phyloP scores from a whole-genome alignment of 805 yeast genomes.

The Wickerhamomyces subpelliculosus region DNA sequence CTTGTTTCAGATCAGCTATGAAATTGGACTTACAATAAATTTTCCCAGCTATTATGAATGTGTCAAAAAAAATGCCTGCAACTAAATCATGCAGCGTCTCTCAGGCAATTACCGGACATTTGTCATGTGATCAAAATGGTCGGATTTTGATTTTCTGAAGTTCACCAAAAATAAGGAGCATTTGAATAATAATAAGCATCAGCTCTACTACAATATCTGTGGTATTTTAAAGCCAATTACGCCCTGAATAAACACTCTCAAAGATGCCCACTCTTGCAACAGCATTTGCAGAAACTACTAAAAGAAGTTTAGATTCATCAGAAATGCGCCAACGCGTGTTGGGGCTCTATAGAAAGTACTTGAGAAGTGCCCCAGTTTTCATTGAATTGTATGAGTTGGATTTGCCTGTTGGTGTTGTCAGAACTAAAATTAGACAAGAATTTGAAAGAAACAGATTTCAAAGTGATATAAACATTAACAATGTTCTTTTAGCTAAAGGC shows the following conservation, averaged over 20 bases:
- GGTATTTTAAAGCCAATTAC: too few species aligned
- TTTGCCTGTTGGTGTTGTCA: slow-evolving; percentile 69
- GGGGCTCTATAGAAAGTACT: slow-evolving; percentile 65
- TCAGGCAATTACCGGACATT: too few species aligned
- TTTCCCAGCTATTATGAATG: too few species aligned
- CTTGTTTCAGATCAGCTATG: too few species aligned
- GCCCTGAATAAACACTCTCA: not conserved
- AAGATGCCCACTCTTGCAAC: slow-evolving; percentile 64
- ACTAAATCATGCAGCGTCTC: too few species aligned
- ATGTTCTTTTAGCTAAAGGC: slow-evolving; percentile 71
- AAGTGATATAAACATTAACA: slow-evolving; percentile 54
- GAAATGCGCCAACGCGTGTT: slow-evolving; percentile 62
- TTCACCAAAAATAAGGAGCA: too few species aligned
- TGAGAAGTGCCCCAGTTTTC: slow-evolving; percentile 52
- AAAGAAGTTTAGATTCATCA: slow-evolving; percentile 49
- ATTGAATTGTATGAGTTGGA: slow-evolving; percentile 65
- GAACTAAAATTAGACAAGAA: slow-evolving; percentile 83
- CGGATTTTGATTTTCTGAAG: too few species aligned
- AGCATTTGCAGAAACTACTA: slow-evolving; percentile 78
- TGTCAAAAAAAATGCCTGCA: too few species aligned
- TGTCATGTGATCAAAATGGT: too few species aligned
- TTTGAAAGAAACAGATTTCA: slow-evolving; percentile 81
- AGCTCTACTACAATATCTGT: too few species aligned
- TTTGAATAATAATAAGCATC: too few species aligned
- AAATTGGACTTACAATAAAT: too few species aligned